Conservation (phyloP, 306 rosid genomes). For the Castanea mollissima region DNA sequence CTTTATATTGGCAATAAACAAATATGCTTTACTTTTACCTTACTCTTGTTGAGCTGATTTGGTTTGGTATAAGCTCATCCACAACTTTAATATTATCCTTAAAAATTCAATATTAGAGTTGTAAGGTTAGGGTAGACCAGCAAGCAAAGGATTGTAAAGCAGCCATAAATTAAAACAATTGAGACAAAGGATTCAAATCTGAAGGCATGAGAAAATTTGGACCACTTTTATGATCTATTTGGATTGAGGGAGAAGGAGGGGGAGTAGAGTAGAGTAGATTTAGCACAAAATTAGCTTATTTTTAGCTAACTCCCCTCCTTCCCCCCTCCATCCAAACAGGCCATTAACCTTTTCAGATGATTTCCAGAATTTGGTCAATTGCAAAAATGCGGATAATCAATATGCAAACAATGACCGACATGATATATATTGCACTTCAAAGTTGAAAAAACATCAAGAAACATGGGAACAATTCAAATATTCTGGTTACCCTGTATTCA, state of each 20-base stretch:
- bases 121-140: not conserved
- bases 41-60: slow-evolving; percentile 79
- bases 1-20: not conserved
- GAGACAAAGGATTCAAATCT: not conserved
- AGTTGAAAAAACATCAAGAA: not conserved
- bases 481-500: slow-evolving; percentile 39
- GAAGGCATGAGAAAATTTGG: not conserved
- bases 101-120: slow-evolving; percentile 10
- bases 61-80: slow-evolving; percentile 79
- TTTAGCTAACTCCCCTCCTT: too few relatives aligned
- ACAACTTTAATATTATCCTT: slow-evolving; percentile 74
- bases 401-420: not conserved
- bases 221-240: not conserved
- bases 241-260: too few relatives aligned
- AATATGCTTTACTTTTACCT: slow-evolving; percentile 40
- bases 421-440: not conserved
- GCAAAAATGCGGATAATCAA: not conserved
- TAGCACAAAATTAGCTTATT: too few relatives aligned
- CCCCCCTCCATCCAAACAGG: too few relatives aligned
- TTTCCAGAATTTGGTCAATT: not conserved
- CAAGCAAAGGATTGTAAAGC: not conserved
- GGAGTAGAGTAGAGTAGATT: too few relatives aligned
- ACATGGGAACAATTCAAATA: not conserved
- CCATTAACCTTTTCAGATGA: not conserved
- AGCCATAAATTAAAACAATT: not conserved